Conservation (phyloP, 2,329 filamentous ascomycete genomes). For the Aureobasidium uvarum region DNA sequence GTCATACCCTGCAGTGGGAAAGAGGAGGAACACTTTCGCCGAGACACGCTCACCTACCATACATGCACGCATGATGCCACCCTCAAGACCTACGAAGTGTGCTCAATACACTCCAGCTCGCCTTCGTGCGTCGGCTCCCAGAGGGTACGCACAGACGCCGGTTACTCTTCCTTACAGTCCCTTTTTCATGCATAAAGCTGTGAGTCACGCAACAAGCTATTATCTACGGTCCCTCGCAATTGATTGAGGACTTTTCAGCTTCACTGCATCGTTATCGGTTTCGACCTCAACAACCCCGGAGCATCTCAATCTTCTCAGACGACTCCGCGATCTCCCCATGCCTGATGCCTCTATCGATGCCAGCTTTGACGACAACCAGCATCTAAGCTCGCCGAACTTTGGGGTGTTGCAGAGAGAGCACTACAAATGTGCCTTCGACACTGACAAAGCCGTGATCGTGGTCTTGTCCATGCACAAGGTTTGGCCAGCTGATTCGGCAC, state of each 20-base stretch:
- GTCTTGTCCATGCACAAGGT: constrained; percentile 29
- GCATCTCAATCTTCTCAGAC: constrained; percentile 29
- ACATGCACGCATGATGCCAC: no score
- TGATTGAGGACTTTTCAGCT: constrained; percentile 27
- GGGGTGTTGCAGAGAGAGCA: constrained; percentile 37
- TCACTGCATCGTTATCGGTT: constrained; percentile 28
- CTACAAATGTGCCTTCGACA: constrained; percentile 34
- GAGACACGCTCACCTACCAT: not conserved
- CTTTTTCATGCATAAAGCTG: no score
- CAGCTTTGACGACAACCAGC: constrained; percentile 19
- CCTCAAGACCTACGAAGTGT: no score
- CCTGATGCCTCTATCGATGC: not conserved
- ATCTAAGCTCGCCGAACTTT: constrained; percentile 36
- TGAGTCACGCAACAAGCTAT: no score
- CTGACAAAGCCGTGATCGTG: constrained; percentile 31
- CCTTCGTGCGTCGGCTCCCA: no score
- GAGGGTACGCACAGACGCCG: no score
- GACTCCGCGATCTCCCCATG: not conserved
- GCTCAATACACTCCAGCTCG: no score
- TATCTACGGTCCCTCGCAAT: no score
- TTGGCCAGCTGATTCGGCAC: constrained; percentile 17
- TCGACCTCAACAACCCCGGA: constrained; percentile 39
- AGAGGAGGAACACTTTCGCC: not conserved
- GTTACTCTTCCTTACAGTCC: no score
- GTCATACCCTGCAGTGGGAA: constrained; percentile 10